These are phyloP conservation scores for Aspergillus fischeri DNA, from an alignment of 2,329 filamentous ascomycete genomes.

Conservation along the genomic window DNA sequence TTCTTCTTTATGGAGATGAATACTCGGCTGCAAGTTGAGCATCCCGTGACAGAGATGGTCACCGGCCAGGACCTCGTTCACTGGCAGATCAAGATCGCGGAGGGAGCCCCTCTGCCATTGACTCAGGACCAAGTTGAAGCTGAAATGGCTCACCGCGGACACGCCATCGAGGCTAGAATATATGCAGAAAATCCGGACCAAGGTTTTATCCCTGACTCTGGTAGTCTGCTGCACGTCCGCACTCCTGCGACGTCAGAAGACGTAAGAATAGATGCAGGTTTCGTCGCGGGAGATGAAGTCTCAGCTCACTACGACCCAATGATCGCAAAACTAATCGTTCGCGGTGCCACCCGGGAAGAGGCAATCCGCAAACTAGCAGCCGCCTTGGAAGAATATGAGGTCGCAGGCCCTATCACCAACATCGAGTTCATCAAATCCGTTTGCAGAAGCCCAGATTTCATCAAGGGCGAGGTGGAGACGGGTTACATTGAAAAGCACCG, in stretches of 20 bases:
- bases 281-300: constrained; percentile 84
- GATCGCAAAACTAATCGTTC: constrained; percentile 96
- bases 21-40: constrained; percentile 88
- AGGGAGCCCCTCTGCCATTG: constrained; percentile 63
- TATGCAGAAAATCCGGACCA: constrained; percentile 92
- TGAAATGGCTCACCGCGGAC: constrained; percentile 70
- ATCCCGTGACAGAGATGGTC: constrained; percentile 84
- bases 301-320: constrained; percentile 96
- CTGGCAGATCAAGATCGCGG: constrained; percentile 89
- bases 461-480: constrained; percentile 85
- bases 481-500: constrained; percentile 91
- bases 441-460: constrained; percentile 75
- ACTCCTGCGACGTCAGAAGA: constrained; percentile 67
- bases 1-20: constrained; percentile 74
- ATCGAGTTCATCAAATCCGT: constrained; percentile 93
- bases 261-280: constrained; percentile 88
- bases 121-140: constrained; percentile 63
- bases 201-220: constrained; percentile 92
- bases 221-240: constrained; percentile 75
- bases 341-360: constrained; percentile 70
- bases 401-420: constrained; percentile 90
- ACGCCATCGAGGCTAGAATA: constrained; percentile 91
- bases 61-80: constrained; percentile 77
- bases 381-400: constrained; percentile 82
- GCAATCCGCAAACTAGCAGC: constrained; percentile 77